Percentiles rank a stretch among this genome's conserved stretches.
These are phyloP conservation scores for Monosporascus sp. DNA, from an alignment of 2,329 filamentous ascomycete genomes.

Conservation along the genomic window DNA sequence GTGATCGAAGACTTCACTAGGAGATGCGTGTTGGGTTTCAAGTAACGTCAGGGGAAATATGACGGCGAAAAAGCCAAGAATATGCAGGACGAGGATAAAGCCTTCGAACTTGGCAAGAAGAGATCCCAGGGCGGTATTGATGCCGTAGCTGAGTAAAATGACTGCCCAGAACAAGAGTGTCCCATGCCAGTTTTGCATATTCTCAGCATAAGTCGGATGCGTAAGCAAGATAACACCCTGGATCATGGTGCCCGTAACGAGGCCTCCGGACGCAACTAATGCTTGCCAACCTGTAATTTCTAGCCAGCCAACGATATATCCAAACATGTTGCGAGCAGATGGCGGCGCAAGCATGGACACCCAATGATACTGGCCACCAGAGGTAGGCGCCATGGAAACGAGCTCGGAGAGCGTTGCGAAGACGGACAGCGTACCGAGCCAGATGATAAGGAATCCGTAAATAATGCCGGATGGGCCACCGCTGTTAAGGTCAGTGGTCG, in stretches of 20 bases:
- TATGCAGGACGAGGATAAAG: conserved; percentile 34
- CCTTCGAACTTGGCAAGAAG: conserved; percentile 35
- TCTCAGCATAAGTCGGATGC: conserved; percentile 11
- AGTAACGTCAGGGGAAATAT: conserved; percentile 30
- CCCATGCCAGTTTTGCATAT: conserved; percentile 14
- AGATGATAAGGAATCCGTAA: conserved; percentile 48
- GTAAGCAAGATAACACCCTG: conserved; percentile 16
- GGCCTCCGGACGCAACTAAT: conserved; percentile 7
- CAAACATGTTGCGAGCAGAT: conserved; percentile 11
- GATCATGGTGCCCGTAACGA: conserved; percentile 14
- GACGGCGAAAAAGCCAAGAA: conserved; percentile 41
- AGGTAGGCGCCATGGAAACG: conserved; percentile 33
- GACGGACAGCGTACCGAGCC: conserved; percentile 39
- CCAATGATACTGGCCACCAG: conserved; percentile 20
- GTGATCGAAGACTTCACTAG: conserved; percentile 24
- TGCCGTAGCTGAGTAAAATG: conserved; percentile 33
- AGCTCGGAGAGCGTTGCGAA: conserved; percentile 42
- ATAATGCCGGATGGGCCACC: conserved; percentile 38
- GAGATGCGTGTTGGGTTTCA: conserved; percentile 15
- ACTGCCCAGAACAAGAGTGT: conserved; percentile 29
- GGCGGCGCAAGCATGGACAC: conserved; percentile 20
- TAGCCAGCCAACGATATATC: conserved; percentile 18
- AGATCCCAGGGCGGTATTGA: conserved; percentile 27
- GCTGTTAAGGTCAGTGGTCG: conserved; percentile 1
- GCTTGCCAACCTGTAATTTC: conserved; percentile 16